Evolutionary conservation across 2,329 filamentous ascomycete species (phyloP).

Genomic region (Rhexocercosporidium sp.): DNA sequence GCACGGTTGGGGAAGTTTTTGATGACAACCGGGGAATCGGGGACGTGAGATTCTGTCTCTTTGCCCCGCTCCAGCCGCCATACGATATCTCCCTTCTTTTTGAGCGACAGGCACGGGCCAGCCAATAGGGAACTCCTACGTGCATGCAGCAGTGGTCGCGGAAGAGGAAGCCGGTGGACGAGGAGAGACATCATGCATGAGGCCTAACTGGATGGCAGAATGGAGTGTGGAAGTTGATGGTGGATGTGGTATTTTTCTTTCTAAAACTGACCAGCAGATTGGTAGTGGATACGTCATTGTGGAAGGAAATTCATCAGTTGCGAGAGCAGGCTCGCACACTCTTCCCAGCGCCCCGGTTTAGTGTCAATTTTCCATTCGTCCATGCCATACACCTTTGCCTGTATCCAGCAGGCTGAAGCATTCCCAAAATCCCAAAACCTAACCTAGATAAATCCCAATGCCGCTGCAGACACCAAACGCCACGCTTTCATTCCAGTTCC

Average conservation of each 20-base stretch:
- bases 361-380: not conserved
- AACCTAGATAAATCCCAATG: not conserved
- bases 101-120: not conserved
- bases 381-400: not conserved
- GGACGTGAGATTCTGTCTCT: not conserved
- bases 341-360: not conserved
- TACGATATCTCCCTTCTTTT: not conserved
- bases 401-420: not conserved
- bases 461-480: conserved; percentile 14
- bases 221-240: not conserved
- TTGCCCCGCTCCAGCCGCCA: not conserved
- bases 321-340: not conserved
- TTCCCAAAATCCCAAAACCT: conserved; percentile 1
- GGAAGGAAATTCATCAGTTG: conserved; percentile 9
- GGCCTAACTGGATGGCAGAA: not conserved
- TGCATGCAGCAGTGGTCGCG: conserved; percentile 7
- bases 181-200: conserved; percentile 10
- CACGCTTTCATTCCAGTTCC: conserved; percentile 1
- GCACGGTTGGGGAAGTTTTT: not conserved
- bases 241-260: not conserved
- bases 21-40: conserved; percentile 3
- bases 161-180: not conserved
- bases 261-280: not conserved
- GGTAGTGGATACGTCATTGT: not conserved
- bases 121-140: not conserved